Evolutionary conservation across 352 stramenopile genomes (phyloP), one percentile per base, ranked within the genome.

Genomic region (Aphanomyces cochlioides): DNA sequence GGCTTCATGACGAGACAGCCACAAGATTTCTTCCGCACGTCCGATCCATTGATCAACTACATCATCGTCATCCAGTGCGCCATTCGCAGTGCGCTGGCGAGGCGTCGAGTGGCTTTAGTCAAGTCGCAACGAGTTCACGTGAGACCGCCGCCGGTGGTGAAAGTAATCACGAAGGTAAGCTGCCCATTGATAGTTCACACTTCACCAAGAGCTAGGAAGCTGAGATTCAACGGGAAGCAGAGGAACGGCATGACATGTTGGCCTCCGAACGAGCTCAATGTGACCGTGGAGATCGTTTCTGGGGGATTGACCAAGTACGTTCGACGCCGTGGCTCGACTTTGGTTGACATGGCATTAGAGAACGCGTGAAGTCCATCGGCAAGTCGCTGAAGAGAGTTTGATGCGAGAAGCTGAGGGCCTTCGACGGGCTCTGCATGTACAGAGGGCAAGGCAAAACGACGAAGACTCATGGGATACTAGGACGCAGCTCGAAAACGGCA

Each of bases 281-380:
- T 36, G 15, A 21, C 8, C 10, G 15, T 10, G 28, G 64, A 37
- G 64, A 70, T 36, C 64, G 54, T 5, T 70, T 70, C 45, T 70
- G 64, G 64, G 64, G 64, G 21, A 63, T 70, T 3, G 64, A 70
- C 28, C 43, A 70, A 6, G 64, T 70, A 61, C 3, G 50, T 43
- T 38, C 41, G 2, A 17, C 5, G 7, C 19, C 37, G 2, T 19
- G 7, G 36, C n/a, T 17, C 34, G 61, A 37, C 5, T 59, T 10
- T 12, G 45, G 12, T 8, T 17, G 50, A 19, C 21, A 8, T 58
- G 19, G 50, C 50, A 17, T 2, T 70, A 70, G 64, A 45, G 12
- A 5, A 2, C 43, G 17, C 45, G 38, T 1, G 64, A 70, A 38
- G 54, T 70, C 61, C 64, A 37, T 8, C 64, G 64, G 47, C 64